Evolutionary conservation across 768 basidiomycete species (phyloP), one percentile per base, ranked within the genome.

Genomic region (Serpula lacrymans): DNA sequence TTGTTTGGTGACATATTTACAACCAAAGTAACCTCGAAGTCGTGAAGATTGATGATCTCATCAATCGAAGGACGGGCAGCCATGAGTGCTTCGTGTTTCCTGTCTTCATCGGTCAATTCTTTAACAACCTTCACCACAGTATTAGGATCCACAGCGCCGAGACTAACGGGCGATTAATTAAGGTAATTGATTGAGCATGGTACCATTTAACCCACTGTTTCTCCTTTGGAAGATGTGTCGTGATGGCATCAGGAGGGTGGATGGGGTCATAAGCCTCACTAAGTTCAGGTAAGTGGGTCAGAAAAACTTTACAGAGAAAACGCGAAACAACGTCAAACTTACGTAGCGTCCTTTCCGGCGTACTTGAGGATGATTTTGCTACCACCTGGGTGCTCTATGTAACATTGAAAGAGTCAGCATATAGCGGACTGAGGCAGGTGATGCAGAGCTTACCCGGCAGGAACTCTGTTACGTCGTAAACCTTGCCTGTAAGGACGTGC

Each of bases 341-440:
- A 85, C 78, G 82, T 92, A 29, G 87, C 87, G 55, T 89, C 90
- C 60, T 82, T 84, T n/a, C 90, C 90, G 3, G 84, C 87, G 53
- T 89, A 87, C 58, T 86, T 85, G 44, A 91, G 58, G 38, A 91
- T 82, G 52, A 90, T 88, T 55, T 77, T 82, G 53, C 78, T 78
- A 6, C 88, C 88, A 29, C 88, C 86, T 71, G 50, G 41, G 34
- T 40, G 50, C 40, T 52, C 25, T 57, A 47, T 12, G 52, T 40
- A 46, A 39, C 16, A 50, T 48, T 24, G 35, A 42, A 22, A 43
- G 53, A 50, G 32, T 32, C 35, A 22, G 25, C 16, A 31, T 13
- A 27, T 24, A 6, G 17, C 7, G 24, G 35, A 40, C 41, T n/a
- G n/a, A n/a, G 22, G 24, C 35, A 16, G 21, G 12, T 6, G 13